Percentiles rank a stretch among this genome's conserved stretches.
Conservation (phyloP, 2,329 filamentous ascomycete genomes). For the Rhexocercosporidium sp. region DNA sequence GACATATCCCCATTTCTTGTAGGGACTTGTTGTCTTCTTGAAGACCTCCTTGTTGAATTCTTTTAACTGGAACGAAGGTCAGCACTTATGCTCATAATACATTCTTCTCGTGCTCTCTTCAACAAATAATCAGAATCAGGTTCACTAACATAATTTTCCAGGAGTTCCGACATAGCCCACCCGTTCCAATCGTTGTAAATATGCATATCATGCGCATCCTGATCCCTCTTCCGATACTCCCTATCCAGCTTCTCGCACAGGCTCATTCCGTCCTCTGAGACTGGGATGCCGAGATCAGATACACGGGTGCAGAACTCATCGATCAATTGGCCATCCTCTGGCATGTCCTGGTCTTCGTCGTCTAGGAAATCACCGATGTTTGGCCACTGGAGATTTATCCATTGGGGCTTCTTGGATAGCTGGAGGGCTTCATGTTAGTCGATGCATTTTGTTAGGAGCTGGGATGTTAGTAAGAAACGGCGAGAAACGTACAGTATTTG, state of each 20-base stretch:
- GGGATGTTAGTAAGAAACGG: not conserved
- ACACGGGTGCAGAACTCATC: conserved; percentile 26
- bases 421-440: not conserved
- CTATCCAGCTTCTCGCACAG: conserved; percentile 19
- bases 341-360: conserved; percentile 32
- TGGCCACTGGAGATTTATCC: conserved; percentile 28
- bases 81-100: not conserved
- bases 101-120: too few relatives aligned
- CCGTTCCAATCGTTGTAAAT: conserved; percentile 35
- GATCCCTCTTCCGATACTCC: conserved; percentile 30
- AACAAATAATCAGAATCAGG: not conserved
- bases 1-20: conserved; percentile 31
- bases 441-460: not conserved
- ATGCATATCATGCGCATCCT: conserved; percentile 26
- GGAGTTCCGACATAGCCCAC: conserved; percentile 26
- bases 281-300: conserved; percentile 28
- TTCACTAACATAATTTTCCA: conserved; percentile 23
- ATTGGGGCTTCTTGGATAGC: conserved; percentile 21
- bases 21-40: conserved; percentile 28
- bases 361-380: conserved; percentile 27
- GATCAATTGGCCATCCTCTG: conserved; percentile 23
- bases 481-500: conserved; percentile 12
- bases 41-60: conserved; percentile 31
- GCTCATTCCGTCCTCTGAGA: conserved; percentile 23
- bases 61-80: conserved; percentile 19